Evolutionary conservation across 2,329 filamentous ascomycete species (phyloP).

Genomic region (Colletotrichum neosansevieriae): DNA sequence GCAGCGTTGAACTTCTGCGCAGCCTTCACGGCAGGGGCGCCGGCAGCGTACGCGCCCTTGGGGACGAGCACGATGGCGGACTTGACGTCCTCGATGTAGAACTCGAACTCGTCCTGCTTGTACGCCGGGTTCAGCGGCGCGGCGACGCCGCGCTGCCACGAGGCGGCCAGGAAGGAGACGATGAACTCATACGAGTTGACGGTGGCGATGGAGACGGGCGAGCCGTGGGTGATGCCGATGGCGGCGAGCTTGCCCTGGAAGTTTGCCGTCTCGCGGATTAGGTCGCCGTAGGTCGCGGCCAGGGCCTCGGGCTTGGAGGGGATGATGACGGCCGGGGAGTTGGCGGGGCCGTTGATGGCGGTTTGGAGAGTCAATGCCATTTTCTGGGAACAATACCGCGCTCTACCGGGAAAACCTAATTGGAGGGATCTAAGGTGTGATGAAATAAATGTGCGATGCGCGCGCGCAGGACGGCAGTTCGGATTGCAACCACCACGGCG

Average conservation of each 20-base stretch:
- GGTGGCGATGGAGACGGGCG: slow-evolving; percentile 85
- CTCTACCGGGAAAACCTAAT: neutral
- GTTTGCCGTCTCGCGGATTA: slow-evolving; percentile 72
- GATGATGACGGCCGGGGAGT: slow-evolving; percentile 75
- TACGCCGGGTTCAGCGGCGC: slow-evolving; percentile 90
- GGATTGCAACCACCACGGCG: slow-evolving; percentile 25
- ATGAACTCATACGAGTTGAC: slow-evolving; percentile 91
- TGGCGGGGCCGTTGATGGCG: slow-evolving; percentile 60
- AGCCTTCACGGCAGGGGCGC: slow-evolving; percentile 79
- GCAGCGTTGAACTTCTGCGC: slow-evolving; percentile 84
- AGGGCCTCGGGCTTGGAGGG: slow-evolving; percentile 73
- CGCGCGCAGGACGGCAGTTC: slow-evolving; percentile 3
- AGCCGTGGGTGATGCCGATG: slow-evolving; percentile 75
- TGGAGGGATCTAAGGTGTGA: slow-evolving; percentile 18
- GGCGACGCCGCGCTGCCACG: slow-evolving; percentile 86
- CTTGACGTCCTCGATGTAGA: slow-evolving; percentile 89
- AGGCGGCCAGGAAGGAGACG: slow-evolving; percentile 84
- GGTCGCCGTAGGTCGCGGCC: slow-evolving; percentile 76
- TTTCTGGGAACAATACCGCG: slow-evolving; percentile 4
- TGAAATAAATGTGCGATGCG: neutral
- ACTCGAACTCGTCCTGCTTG: slow-evolving; percentile 91
- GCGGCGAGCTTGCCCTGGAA: slow-evolving; percentile 85
- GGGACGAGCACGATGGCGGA: slow-evolving; percentile 84
- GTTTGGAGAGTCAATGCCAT: slow-evolving; percentile 62
- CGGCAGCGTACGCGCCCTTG: slow-evolving; percentile 73